These are phyloP conservation scores for Drosera spatulata DNA, from an alignment of 179 eudicot genomes.

Conservation along the genomic window DNA sequence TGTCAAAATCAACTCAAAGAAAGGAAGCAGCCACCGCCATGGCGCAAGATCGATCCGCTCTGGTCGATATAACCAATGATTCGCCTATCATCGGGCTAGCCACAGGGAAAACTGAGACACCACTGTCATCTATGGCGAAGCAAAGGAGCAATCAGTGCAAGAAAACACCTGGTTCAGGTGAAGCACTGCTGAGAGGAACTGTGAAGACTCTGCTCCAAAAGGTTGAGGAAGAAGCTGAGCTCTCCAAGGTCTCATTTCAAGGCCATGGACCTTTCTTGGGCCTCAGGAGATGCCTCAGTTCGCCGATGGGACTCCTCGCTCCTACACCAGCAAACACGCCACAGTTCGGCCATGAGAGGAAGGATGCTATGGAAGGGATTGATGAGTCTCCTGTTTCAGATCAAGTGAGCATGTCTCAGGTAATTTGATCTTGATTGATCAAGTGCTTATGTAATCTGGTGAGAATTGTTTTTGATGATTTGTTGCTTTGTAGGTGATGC, in stretches of 20 bases:
- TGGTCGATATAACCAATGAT: slow-evolving; percentile 71
- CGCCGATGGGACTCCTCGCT: slow-evolving; percentile 42
- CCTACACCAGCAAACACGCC: slow-evolving; percentile 91
- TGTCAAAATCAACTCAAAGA: slow-evolving; percentile 19
- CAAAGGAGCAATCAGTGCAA: slow-evolving; percentile 16
- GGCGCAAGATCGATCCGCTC: slow-evolving; percentile 22
- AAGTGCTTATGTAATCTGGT: neutral
- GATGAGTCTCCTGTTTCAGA: slow-evolving; percentile 40
- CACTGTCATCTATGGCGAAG: slow-evolving; percentile 38
- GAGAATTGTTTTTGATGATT: neutral
- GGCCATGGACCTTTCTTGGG: slow-evolving; percentile 13
- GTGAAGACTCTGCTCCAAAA: slow-evolving; percentile 74
- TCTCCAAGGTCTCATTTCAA: slow-evolving; percentile 37
- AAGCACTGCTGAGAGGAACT: slow-evolving; percentile 66
- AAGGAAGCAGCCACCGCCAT: neutral
- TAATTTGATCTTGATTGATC: slow-evolving; percentile 6
- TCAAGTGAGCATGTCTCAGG: slow-evolving; percentile 34
- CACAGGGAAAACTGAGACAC: slow-evolving; percentile 39
- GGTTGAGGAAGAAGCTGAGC: slow-evolving; percentile 75
- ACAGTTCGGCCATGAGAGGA: slow-evolving; percentile 17
- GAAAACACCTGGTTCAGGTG: slow-evolving; percentile 87
- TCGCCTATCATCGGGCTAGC: slow-evolving; percentile 84
- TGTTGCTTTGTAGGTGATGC: slow-evolving; percentile 3
- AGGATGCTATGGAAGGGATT: slow-evolving; percentile 21
- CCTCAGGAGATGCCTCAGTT: slow-evolving; percentile 27